Percentiles rank a stretch among this genome's conserved stretches.
These are phyloP conservation scores for Botrytis aclada DNA, from an alignment of 2,329 filamentous ascomycete genomes.

Conservation along the genomic window DNA sequence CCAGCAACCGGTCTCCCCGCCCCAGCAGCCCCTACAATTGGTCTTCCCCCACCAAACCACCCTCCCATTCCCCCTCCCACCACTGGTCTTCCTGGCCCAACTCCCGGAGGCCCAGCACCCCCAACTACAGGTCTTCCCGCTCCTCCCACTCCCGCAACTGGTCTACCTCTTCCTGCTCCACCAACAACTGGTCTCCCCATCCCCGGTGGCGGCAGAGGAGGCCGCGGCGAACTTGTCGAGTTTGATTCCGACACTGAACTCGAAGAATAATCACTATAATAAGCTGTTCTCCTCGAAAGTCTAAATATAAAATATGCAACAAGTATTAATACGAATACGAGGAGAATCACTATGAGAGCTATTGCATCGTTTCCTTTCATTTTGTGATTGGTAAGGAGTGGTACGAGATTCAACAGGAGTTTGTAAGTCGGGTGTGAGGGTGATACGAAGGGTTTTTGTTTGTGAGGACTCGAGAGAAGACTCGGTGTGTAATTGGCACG, in stretches of 20 bases:
- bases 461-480: neutral
- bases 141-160: neutral
- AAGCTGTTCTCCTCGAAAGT: neutral
- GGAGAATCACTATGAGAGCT: constrained; percentile 8
- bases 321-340: neutral
- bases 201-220: neutral
- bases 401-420: neutral
- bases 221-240: neutral
- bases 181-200: neutral
- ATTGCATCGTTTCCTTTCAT: constrained; percentile 5
- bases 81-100: neutral
- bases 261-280: constrained; percentile 5
- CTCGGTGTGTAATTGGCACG: neutral
- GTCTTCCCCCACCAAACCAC: too few relatives aligned
- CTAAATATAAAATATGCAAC: neutral
- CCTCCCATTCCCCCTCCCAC: neutral
- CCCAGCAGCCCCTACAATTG: neutral
- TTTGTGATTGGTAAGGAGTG: neutral
- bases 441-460: neutral
- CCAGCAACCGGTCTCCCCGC: neutral
- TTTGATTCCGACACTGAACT: neutral
- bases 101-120: neutral
- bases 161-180: neutral
- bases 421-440: neutral
- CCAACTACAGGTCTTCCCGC: neutral